Base-by-base conservation (phyloP, 176 grass and related monocot species). In the Panicum miliaceum region DNA sequence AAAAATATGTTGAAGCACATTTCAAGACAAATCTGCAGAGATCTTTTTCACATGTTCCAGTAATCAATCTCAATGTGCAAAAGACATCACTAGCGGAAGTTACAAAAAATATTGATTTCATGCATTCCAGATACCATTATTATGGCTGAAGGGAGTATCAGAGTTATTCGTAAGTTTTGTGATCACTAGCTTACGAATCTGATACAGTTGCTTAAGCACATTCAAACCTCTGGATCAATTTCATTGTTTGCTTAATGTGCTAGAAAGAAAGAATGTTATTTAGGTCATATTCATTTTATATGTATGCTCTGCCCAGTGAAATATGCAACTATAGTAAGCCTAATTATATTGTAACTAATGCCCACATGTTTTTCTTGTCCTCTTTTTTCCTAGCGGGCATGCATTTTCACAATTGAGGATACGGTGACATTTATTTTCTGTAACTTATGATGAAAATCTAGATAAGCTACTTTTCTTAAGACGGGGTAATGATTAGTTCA, bases 241-340 rank as follows among this genome's bases (percentile, higher is more conserved):
- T 22, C 38, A 82, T 82, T 45, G 48, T 59, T 82, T 70, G 15
- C 5, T 43, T 56, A 27, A 42, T 58, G 54, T 69, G 10, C 53
- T 68, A 27, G 27, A 67, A 25, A 76, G 8, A 14, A 23, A 12
- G 5, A 50, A 8, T 0, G 36, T 53, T 67, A 26, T 80, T 67
- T 38, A 79, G 12, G 25, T 26, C 7, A 68, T 12, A 68, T 68
- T 40, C 37, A 7, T 66, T 66, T 23, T 58, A 8, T 66, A 12
- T 52, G 26, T 35, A 48, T 50, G 1, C 16, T 67, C 19, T 66
- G 13, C 2, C 35, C 8, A 36, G 18, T 64, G 26, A 65, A 35
- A 19, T 66, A 45, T 67, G 19, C 61, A 37, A n/a, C 45, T n/a
- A 37, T 19, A 53, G 51, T 51, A 16, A 51, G 48, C 26, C 43